Evolutionary conservation across 2,329 filamentous ascomycete species (phyloP).

Genomic region (Paracamarosporium sp.): DNA sequence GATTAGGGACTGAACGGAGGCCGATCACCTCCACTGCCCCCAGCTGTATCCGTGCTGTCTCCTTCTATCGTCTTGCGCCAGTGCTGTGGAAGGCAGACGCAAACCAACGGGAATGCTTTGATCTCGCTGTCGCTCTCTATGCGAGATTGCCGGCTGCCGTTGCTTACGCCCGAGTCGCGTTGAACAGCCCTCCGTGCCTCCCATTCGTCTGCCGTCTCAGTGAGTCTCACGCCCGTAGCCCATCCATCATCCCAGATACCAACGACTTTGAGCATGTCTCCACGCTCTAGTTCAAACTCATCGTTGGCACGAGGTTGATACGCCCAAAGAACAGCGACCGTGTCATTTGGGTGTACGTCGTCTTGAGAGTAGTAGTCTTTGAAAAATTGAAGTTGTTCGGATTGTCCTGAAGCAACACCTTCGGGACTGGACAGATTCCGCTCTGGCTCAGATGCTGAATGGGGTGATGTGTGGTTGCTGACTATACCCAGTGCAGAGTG

Average conservation of each 20-base stretch:
- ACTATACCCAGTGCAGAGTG: constrained; percentile 73
- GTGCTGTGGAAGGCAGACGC: constrained; percentile 92
- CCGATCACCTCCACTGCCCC: constrained; percentile 42
- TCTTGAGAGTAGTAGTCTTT: constrained; percentile 99
- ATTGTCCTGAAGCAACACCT: constrained; percentile 85
- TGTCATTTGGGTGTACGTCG: constrained; percentile 90
- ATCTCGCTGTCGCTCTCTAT: constrained; percentile 72
- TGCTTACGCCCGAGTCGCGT: constrained; percentile 91
- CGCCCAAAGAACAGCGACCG: constrained; percentile 91
- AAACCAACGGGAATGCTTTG: constrained; percentile 97
- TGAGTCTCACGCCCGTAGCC: constrained; percentile 88
- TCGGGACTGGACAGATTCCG: constrained; percentile 84
- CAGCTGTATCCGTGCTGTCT: constrained; percentile 58
- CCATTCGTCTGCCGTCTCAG: constrained; percentile 88
- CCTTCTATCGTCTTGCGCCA: constrained; percentile 97
- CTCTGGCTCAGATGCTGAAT: constrained; percentile 52
- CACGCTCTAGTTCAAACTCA: constrained; percentile 90
- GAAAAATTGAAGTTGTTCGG: constrained; percentile 94
- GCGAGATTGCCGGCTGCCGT: constrained; percentile 63
- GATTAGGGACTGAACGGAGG: constrained; percentile 38
- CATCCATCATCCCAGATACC: constrained; percentile 99
- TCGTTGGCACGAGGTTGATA: constrained; percentile 94
- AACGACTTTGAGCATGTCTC: constrained; percentile 97
- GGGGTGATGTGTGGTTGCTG: constrained; percentile 76
- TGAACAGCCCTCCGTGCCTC: constrained; percentile 77